Evolutionary conservation across 2,329 filamentous ascomycete species (phyloP), one percentile per base, ranked within the genome.

Genomic region (Chlorencoelia australis): DNA sequence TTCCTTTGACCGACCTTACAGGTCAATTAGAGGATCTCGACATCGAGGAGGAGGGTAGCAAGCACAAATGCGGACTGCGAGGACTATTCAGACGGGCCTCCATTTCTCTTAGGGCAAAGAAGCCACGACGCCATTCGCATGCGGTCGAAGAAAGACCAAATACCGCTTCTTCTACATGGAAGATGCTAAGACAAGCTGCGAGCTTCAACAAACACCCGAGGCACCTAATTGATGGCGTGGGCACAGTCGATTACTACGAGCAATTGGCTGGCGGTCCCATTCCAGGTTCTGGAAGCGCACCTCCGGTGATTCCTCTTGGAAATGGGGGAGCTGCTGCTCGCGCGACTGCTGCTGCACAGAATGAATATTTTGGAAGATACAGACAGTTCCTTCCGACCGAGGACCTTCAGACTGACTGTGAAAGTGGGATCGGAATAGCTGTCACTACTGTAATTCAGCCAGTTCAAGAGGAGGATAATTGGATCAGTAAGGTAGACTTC

Each of bases 341-440:
- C 14, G 61, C 63, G 6, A 69, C 74, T 0, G 73, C 70, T 3
- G 74, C 72, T 8, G 63, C 73, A 38, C 71, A 77, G 47, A 75
- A 75, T 46, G 69, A 74, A 35, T 64, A 65, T 20, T 47, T 51
- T 20, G 56, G 49, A 43, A 61, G 56, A 24, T 57, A 49, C 41
- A 45, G 47, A 7, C 46, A 64, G 62, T 65, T 66, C 58, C 52
- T 72, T 6, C 53, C 62, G 7, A 55, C 44, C 6, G 46, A 50
- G 1, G 44, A 52, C 13, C 37, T 50, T 13, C 35, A 38, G 13
- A 73, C 69, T 44, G 74, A 80, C 45, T 62, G 67, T 17, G 75
- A 80, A 57, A 79, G 76, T 47, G 75, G 75, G 14, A 77, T 80
- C 35, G 74, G 73, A 20, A 79, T 80, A 33, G 63, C 67, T 1